Evolutionary conservation across 257 asterid genomes (phyloP).

Genomic region (Nicotiana tabacum): DNA sequence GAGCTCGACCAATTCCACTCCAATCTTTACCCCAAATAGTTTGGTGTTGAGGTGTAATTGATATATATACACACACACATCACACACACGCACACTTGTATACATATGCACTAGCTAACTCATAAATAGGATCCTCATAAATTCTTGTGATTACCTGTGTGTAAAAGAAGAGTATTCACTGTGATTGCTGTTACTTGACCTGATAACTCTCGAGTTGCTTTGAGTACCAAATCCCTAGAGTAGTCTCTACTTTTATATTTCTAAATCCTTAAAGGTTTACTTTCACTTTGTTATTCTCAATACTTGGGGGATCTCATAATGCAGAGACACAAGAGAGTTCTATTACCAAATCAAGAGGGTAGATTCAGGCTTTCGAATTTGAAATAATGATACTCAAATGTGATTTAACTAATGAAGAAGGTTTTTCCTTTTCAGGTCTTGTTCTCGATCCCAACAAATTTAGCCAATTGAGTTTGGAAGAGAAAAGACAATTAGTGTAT

Average conservation of each 20-base stretch:
- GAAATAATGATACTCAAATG: neutral
- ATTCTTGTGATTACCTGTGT: neutral
- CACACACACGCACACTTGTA: neutral
- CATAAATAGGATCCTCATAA: neutral
- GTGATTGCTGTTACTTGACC: neutral
- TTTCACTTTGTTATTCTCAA: neutral
- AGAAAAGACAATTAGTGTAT: slow-evolving; percentile 54
- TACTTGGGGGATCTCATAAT: neutral
- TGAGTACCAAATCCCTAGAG: neutral
- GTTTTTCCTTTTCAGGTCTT: slow-evolving; percentile 34
- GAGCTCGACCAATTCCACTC: neutral
- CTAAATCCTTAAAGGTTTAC: neutral
- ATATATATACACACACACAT: neutral
- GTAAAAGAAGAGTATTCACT: neutral
- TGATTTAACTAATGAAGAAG: neutral
- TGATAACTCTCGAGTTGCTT: neutral
- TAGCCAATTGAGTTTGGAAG: slow-evolving; percentile 62
- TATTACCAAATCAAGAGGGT: slow-evolving; percentile 3
- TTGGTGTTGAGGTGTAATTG: neutral
- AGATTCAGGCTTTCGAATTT: neutral
- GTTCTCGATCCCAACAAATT: slow-evolving; percentile 43
- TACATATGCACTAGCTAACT: neutral
- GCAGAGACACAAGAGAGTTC: neutral
- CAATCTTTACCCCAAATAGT: neutral
- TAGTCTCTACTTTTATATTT: neutral